phyloP scores from a whole-genome alignment of 1,139 yeast genomes.

The Yamadazyma membranifaciens region DNA sequence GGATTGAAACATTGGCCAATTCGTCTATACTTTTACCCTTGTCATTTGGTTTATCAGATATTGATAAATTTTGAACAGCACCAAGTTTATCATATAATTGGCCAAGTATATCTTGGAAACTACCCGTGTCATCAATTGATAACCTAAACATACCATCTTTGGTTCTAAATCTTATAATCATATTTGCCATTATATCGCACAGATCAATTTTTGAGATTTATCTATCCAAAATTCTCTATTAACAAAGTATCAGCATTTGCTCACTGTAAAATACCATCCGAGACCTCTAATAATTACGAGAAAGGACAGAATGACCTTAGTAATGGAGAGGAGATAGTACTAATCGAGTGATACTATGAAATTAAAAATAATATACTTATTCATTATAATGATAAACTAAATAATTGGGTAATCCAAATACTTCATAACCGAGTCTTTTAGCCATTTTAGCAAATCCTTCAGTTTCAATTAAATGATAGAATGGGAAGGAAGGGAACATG shows the following conservation, averaged over 20 bases:
- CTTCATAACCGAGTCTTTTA: slow-evolving; percentile 85
- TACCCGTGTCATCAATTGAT: slow-evolving; percentile 45
- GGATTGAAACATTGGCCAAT: slow-evolving; percentile 46
- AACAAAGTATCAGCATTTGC: too few species aligned
- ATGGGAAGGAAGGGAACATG: slow-evolving; percentile 98
- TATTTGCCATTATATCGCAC: slow-evolving; percentile 10
- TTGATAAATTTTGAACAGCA: slow-evolving; percentile 31
- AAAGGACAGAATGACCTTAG: too few species aligned
- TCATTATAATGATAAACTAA: slow-evolving; percentile 84
- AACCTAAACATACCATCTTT: slow-evolving; percentile 82
- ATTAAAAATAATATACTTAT: slow-evolving; percentile 17
- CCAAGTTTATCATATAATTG: slow-evolving; percentile 37
- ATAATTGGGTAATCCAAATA: slow-evolving; percentile 91
- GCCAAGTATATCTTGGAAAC: slow-evolving; percentile 49
- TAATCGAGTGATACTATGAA: too few species aligned
- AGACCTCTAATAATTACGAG: too few species aligned
- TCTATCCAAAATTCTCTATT: background rate
- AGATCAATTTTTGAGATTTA: too few species aligned
- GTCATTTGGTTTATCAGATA: slow-evolving; percentile 48
- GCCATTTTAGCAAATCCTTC: slow-evolving; percentile 99
- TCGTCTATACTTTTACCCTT: slow-evolving; percentile 45
- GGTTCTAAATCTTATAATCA: slow-evolving; percentile 70
- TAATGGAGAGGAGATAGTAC: too few species aligned
- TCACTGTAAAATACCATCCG: too few species aligned
- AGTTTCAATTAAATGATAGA: slow-evolving; percentile 93